phyloP scores from a whole-genome alignment of 768 basidiomycete genomes.

The Boletus rubescentipes region DNA sequence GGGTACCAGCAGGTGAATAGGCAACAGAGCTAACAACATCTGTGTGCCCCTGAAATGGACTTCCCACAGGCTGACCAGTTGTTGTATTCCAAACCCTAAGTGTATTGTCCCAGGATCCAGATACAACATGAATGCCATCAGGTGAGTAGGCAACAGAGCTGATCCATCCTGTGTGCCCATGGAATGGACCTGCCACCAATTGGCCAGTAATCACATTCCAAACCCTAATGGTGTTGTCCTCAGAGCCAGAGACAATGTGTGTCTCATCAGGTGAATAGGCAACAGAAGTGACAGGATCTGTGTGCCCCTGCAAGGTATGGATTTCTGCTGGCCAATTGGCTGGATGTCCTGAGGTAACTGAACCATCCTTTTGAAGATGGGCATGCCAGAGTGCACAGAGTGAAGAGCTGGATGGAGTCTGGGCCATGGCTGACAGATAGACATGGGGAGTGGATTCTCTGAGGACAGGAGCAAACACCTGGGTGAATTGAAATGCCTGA shows the following conservation, averaged over 20 bases:
- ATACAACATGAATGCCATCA: conserved; percentile 1
- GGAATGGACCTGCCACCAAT: background rate
- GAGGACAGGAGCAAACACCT: conserved; percentile 3
- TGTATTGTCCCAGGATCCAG: background rate
- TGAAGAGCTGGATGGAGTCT: background rate
- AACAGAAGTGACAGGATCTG: background rate
- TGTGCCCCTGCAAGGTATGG: background rate
- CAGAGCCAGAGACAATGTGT: background rate
- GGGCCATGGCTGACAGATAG: background rate
- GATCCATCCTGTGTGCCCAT: background rate
- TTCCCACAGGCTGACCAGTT: conserved; percentile 11
- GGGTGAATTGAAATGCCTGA: background rate
- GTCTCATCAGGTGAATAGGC: background rate
- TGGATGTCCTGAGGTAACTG: background rate
- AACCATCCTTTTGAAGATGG: background rate
- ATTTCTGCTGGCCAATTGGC: background rate
- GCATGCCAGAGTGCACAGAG: background rate
- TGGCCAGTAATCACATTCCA: background rate
- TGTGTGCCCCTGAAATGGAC: conserved; percentile 14
- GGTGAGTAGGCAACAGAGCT: background rate
- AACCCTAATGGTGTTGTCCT: background rate
- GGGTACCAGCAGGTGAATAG: no score
- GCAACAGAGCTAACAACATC: background rate
- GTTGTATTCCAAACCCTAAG: background rate
- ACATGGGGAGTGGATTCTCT: background rate